phyloP scores from a whole-genome alignment of 2,329 filamentous ascomycete genomes.

The Aspergillus floridensis region DNA sequence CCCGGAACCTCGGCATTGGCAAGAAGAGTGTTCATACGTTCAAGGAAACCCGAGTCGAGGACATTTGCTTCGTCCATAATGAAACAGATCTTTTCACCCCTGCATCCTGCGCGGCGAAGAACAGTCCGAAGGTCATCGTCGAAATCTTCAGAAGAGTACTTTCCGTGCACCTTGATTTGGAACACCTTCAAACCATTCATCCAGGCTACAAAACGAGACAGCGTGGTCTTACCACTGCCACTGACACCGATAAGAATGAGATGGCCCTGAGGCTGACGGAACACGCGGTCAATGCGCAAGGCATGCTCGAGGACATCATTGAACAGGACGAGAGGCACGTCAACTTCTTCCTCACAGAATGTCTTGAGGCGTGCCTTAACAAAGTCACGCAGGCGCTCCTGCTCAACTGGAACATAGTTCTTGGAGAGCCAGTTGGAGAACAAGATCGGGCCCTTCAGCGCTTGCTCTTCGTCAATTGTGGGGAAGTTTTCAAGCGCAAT shows the following conservation, averaged over 20 bases:
- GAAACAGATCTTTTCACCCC: constrained; percentile 99
- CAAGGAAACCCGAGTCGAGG: constrained; percentile 94
- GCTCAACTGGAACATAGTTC: constrained; percentile 95
- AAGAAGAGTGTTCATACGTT: constrained; percentile 97
- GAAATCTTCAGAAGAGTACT: constrained; percentile 97
- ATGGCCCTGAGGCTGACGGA: constrained; percentile 96
- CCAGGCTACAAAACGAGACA: constrained; percentile 98
- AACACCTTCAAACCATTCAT: constrained; percentile 99
- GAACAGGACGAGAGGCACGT: constrained; percentile 97
- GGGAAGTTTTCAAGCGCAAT: constrained; percentile 93
- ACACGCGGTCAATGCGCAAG: constrained; percentile 95
- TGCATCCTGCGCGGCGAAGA: constrained; percentile 88
- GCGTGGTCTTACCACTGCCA: constrained; percentile 95
- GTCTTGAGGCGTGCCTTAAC: constrained; percentile 96
- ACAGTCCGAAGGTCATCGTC: constrained; percentile 96
- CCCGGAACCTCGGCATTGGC: constrained; percentile 99
- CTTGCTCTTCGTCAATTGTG: constrained; percentile 85
- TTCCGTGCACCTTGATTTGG: constrained; percentile 99
- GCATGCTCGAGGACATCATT: constrained; percentile 99
- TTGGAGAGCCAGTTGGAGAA: constrained; percentile 99
- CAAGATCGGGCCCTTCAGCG: constrained; percentile 86
- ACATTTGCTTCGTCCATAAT: constrained; percentile 99
- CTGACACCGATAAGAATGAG: constrained; percentile 98
- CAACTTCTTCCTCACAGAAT: constrained; percentile 99
- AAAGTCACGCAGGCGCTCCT: constrained; percentile 91